Evolutionary conservation across 2,329 filamentous ascomycete species (phyloP).

Genomic region (Ceratocystis ficicola): DNA sequence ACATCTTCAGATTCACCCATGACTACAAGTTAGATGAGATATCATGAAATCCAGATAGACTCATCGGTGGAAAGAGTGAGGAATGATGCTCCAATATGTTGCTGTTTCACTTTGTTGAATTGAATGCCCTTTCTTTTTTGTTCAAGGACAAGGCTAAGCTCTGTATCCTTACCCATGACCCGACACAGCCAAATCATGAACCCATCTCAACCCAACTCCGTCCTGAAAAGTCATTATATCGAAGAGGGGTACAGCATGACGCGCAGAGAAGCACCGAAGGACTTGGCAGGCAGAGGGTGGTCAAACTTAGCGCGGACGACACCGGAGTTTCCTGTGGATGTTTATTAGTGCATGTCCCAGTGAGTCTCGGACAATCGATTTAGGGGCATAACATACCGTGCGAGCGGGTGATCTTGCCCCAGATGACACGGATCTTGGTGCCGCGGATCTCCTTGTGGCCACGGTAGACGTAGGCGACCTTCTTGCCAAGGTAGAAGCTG

Average conservation of each 20-base stretch:
- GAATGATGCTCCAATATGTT: conserved; percentile 15
- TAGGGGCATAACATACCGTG: conserved; percentile 54
- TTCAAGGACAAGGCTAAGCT: conserved; percentile 42
- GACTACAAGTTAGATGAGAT: neutral
- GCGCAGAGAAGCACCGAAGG: conserved; percentile 90
- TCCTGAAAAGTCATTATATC: conserved; percentile 58
- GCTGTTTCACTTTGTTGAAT: conserved; percentile 23
- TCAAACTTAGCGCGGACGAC: conserved; percentile 97
- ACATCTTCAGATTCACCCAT: too few relatives aligned
- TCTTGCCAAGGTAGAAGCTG: conserved; percentile 96
- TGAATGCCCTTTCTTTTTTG: conserved; percentile 32
- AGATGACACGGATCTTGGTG: conserved; percentile 98
- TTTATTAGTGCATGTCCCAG: conserved; percentile 12
- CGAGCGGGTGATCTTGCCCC: conserved; percentile 93
- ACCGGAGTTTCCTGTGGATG: conserved; percentile 71
- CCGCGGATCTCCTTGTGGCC: conserved; percentile 88
- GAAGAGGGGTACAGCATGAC: conserved; percentile 97
- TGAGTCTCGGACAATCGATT: neutral
- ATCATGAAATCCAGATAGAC: neutral
- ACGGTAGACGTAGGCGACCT: conserved; percentile 97
- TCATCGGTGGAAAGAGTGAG: neutral
- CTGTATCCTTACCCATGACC: conserved; percentile 45
- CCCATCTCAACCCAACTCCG: conserved; percentile 52
- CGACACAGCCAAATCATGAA: conserved; percentile 49
- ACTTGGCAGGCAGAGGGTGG: conserved; percentile 88